A percentile compares a stretch with the other conserved stretches of the same genome.
phyloP scores from a whole-genome alignment of 805 yeast species.

The Metschnikowia dekortorum region DNA sequence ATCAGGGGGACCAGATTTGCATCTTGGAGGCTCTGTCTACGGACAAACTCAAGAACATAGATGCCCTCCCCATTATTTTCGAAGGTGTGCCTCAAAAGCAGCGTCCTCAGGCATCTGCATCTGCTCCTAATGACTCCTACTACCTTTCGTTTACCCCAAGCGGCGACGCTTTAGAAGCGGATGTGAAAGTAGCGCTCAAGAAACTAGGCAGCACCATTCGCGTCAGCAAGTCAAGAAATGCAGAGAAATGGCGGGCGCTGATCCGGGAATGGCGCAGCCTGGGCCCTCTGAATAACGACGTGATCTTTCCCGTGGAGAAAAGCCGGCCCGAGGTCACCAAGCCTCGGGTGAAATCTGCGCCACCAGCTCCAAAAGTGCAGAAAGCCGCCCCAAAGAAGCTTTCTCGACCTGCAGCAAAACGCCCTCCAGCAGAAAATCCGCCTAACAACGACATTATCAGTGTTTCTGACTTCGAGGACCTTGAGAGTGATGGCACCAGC shows the following conservation, averaged over 20 bases:
- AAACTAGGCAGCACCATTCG: constrained; percentile 30
- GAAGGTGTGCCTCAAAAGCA: constrained; percentile 36
- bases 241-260: constrained; percentile 23
- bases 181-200: constrained; percentile 13
- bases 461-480: constrained; percentile 38
- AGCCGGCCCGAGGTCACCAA: neutral
- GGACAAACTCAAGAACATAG: constrained; percentile 16
- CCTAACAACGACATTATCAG: constrained; percentile 22
- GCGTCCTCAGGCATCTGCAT: constrained; percentile 8
- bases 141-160: constrained; percentile 24
- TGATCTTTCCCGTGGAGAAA: neutral
- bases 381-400: neutral
- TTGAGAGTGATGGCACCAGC: constrained; percentile 17
- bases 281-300: neutral
- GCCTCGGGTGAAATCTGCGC: neutral
- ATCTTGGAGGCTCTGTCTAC: constrained; percentile 28
- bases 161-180: constrained; percentile 3
- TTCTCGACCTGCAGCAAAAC: constrained; percentile 12
- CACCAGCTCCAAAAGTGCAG: neutral
- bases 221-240: constrained; percentile 36
- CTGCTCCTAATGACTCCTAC: constrained; percentile 24
- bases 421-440: constrained; percentile 15
- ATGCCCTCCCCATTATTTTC: constrained; percentile 26
- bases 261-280: constrained; percentile 10
- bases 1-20: constrained; percentile 31